phyloP scores from a whole-genome alignment of 2,329 filamentous ascomycete genomes.

The Stemphylium lycopersici region DNA sequence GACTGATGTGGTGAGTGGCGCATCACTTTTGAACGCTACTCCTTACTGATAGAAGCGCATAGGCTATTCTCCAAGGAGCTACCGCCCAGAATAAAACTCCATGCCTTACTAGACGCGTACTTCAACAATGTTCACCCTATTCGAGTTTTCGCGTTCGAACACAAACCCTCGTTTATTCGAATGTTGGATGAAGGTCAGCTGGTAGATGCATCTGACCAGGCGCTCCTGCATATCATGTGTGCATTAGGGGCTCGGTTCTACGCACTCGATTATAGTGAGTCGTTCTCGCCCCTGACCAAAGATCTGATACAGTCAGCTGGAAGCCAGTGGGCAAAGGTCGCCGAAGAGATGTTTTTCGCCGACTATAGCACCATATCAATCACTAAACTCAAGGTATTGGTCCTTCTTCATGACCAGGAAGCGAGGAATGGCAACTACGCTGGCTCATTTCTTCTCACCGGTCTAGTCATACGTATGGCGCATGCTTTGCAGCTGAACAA shows the following conservation, averaged over 20 bases:
- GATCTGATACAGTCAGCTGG: slow-evolving; percentile 40
- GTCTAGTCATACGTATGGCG: slow-evolving; percentile 41
- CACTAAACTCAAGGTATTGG: slow-evolving; percentile 38
- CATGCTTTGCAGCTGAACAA: slow-evolving; percentile 42
- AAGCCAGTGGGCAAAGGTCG: slow-evolving; percentile 42
- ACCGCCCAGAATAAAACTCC: slow-evolving; percentile 31
- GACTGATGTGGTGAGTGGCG: slow-evolving; percentile 28
- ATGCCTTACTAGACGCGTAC: slow-evolving; percentile 37
- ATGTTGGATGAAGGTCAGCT: slow-evolving; percentile 43
- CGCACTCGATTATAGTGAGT: slow-evolving; percentile 39
- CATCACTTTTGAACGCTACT: neutral
- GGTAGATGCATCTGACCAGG: slow-evolving; percentile 35
- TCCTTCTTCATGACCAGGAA: slow-evolving; percentile 42
- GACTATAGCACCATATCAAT: slow-evolving; percentile 44
- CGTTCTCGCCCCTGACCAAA: slow-evolving; percentile 32
- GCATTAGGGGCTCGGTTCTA: slow-evolving; percentile 40
- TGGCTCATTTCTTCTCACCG: slow-evolving; percentile 40
- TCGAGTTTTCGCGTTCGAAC: slow-evolving; percentile 38
- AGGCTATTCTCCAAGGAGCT: slow-evolving; percentile 36
- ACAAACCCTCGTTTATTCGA: slow-evolving; percentile 42
- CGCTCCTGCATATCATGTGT: slow-evolving; percentile 42
- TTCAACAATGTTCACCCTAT: slow-evolving; percentile 42
- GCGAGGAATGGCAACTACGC: slow-evolving; percentile 42
- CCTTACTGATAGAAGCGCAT: neutral
- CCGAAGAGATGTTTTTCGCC: slow-evolving; percentile 42